Evolutionary conservation across 2,329 filamentous ascomycete genomes (phyloP).

Genomic region (Calonectria hawksworthii): DNA sequence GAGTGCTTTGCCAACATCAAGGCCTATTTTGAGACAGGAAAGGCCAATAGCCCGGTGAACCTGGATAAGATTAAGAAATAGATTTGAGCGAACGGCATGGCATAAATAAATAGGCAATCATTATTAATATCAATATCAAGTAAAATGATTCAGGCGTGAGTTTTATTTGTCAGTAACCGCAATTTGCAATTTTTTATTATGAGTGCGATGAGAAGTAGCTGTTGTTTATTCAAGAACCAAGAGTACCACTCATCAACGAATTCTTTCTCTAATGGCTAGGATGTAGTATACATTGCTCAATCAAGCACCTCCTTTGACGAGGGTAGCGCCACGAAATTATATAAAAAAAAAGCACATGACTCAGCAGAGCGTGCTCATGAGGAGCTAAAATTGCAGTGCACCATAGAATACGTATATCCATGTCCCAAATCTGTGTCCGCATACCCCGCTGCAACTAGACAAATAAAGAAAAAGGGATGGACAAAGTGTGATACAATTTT

Average conservation of each 20-base stretch:
- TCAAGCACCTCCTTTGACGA: no score
- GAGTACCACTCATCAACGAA: no score
- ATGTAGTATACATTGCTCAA: no score
- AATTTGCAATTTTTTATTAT: no score
- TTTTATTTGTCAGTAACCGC: background rate
- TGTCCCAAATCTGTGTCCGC: no score
- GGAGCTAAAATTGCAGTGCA: background rate
- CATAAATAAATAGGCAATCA: background rate
- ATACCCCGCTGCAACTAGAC: no score
- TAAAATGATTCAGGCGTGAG: background rate
- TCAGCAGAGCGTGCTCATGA: background rate
- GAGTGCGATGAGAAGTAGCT: no score
- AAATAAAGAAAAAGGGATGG: no score
- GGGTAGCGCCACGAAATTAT: background rate
- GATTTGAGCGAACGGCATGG: background rate
- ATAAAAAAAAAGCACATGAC: background rate
- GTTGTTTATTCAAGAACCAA: no score
- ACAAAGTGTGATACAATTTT: no score
- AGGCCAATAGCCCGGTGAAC: slow-evolving; percentile 38
- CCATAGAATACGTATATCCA: no score
- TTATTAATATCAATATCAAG: background rate
- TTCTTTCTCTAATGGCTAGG: no score
- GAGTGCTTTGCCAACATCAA: slow-evolving; percentile 53
- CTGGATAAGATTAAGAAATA: slow-evolving; percentile 22
- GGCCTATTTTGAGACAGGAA: slow-evolving; percentile 39